Evolutionary conservation across 2,329 filamentous ascomycete species (phyloP).

Genomic region (Aspergillus viridinutans): DNA sequence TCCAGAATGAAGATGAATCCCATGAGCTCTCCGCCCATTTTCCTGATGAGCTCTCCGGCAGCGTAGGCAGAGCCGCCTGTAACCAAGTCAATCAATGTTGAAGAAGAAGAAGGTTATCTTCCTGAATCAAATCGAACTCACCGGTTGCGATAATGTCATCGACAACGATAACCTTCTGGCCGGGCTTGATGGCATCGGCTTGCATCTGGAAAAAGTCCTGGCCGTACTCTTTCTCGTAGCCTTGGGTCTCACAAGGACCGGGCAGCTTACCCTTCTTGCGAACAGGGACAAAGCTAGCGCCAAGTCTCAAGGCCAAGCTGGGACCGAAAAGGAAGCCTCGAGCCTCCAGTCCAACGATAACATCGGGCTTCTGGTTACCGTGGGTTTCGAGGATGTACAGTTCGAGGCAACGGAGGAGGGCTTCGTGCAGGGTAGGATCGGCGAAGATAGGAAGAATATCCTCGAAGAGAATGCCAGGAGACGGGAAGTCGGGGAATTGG

Average conservation of each 20-base stretch:
- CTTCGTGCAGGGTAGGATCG: slow-evolving; percentile 66
- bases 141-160: slow-evolving; percentile 99
- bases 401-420: slow-evolving; percentile 79
- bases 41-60: slow-evolving; percentile 77
- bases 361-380: slow-evolving; percentile 65
- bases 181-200: slow-evolving; percentile 72
- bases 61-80: slow-evolving; percentile 86
- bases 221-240: slow-evolving; percentile 94
- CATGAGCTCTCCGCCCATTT: slow-evolving; percentile 79
- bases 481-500: slow-evolving; percentile 88
- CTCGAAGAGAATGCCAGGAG: slow-evolving; percentile 89
- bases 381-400: slow-evolving; percentile 69
- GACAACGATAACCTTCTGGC: slow-evolving; percentile 86
- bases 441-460: slow-evolving; percentile 97
- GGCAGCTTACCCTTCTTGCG: slow-evolving; percentile 95
- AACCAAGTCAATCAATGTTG: neutral
- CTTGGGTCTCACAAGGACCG: slow-evolving; percentile 77
- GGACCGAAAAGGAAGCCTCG: slow-evolving; percentile 95
- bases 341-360: slow-evolving; percentile 89
- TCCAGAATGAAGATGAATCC: slow-evolving; percentile 96
- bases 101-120: neutral
- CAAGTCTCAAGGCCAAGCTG: slow-evolving; percentile 74
- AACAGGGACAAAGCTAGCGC: slow-evolving; percentile 85
- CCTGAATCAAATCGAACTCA: slow-evolving; percentile 43
- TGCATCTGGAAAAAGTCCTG: slow-evolving; percentile 96